Evolutionary conservation across 495 filamentous ascomycete species (phyloP).

Genomic region (Clavariopsis aquatica): DNA sequence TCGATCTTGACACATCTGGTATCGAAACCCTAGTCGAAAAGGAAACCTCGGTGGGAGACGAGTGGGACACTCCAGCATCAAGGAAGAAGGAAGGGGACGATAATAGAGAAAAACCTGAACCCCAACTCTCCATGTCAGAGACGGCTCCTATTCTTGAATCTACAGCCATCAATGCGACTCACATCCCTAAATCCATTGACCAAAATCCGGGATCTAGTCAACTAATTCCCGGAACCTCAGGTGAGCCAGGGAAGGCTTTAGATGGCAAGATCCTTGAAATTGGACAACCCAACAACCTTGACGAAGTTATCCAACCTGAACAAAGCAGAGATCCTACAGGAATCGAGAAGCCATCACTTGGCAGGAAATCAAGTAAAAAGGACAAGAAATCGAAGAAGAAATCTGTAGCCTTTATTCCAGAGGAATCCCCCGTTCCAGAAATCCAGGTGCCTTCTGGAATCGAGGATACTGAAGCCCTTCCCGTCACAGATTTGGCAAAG

Average conservation of each 20-base stretch:
- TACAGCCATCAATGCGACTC: background rate
- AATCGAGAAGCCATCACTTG: conserved; percentile 18
- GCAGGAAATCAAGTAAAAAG: conserved; percentile 30
- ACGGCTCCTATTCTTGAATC: background rate
- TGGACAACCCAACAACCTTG: background rate
- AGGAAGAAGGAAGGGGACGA: conserved; percentile 31
- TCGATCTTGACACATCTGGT: background rate
- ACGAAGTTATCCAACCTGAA: background rate
- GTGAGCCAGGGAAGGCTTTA: background rate
- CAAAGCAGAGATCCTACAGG: conserved; percentile 3
- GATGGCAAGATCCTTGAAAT: background rate
- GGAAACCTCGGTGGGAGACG: background rate
- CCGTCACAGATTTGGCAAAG: background rate
- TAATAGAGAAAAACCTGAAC: conserved; percentile 33
- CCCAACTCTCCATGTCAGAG: conserved; percentile 3
- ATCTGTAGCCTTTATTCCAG: conserved; percentile 6
- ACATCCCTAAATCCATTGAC: background rate
- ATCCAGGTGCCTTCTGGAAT: background rate
- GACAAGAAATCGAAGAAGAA: conserved; percentile 39
- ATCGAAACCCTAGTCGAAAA: background rate
- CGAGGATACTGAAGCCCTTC: background rate
- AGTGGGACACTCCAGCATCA: conserved; percentile 12
- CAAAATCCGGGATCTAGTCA: background rate
- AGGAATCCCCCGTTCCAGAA: conserved; percentile 14
- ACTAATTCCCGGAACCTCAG: background rate